phyloP scores from a whole-genome alignment of 768 basidiomycete species.

The Phanerochaete carnosa region DNA sequence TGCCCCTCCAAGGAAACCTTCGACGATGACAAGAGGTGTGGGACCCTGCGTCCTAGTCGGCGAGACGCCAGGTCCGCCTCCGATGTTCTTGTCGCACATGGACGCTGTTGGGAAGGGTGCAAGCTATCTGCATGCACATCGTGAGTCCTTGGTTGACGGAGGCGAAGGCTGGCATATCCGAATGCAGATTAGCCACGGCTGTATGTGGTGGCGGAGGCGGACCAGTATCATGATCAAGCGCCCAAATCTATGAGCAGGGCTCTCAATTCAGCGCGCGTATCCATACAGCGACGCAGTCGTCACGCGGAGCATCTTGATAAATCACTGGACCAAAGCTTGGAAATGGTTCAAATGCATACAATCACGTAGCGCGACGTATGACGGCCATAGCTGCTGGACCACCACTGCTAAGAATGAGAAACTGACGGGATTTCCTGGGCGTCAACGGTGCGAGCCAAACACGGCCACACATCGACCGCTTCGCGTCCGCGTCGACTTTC shows the following conservation, averaged over 20 bases:
- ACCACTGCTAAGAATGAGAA: background rate
- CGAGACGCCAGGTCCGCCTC: background rate
- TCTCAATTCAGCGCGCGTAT: no score
- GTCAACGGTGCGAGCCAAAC: background rate
- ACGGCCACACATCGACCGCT: background rate
- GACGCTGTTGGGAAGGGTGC: no score
- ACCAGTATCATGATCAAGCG: background rate
- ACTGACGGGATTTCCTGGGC: no score
- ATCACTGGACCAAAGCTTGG: no score
- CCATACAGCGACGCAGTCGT: background rate
- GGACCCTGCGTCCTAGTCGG: background rate
- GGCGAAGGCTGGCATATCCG: background rate
- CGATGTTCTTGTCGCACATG: background rate
- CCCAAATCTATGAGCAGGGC: background rate
- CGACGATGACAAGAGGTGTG: slow-evolving; percentile 42
- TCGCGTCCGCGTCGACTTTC: no score
- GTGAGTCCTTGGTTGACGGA: background rate
- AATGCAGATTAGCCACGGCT: background rate
- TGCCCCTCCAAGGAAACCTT: slow-evolving; percentile 42
- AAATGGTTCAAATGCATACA: no score
- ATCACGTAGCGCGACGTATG: no score
- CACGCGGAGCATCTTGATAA: background rate
- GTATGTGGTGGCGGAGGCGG: background rate
- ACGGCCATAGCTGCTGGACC: no score
- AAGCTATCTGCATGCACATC: no score